phyloP scores from a whole-genome alignment of 2,329 filamentous ascomycete species.

The Akanthomyces muscarius region DNA sequence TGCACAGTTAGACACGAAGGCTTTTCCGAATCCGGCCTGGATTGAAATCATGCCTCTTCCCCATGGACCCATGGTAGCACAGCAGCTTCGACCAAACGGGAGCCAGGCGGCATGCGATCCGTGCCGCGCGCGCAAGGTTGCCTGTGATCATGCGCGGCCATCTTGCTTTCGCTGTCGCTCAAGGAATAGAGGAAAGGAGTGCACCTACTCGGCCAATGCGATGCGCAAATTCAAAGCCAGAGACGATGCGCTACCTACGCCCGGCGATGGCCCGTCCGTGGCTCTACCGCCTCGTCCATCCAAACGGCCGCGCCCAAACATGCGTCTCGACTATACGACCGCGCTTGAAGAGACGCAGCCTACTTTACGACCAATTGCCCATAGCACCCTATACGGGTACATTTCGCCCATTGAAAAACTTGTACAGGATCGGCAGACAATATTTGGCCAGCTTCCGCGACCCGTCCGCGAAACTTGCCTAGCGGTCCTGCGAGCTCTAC shows the following conservation, averaged over 20 bases:
- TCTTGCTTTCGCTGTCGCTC: constrained; percentile 35
- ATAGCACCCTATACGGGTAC: not conserved
- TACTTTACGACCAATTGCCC: not conserved
- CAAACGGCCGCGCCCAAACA: constrained; percentile 7
- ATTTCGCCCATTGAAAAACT: not conserved
- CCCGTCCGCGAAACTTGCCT: constrained; percentile 36
- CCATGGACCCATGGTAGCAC: not conserved
- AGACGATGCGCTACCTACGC: not conserved
- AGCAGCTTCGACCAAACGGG: constrained; percentile 27
- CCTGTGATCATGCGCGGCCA: constrained; percentile 37
- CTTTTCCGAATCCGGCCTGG: no score
- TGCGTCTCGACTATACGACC: not conserved
- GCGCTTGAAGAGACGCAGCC: not conserved
- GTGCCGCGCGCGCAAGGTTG: constrained; percentile 36
- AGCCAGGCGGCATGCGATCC: constrained; percentile 28
- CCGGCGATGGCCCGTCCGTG: not conserved
- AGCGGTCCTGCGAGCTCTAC: constrained; percentile 36
- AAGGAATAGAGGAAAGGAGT: constrained; percentile 29
- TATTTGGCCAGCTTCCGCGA: constrained; percentile 22
- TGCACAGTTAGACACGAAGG: not conserved
- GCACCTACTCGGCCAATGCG: constrained; percentile 28
- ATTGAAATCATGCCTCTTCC: not conserved
- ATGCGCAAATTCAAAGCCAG: not conserved
- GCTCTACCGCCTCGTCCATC: not conserved
- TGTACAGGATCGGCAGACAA: not conserved